Evolutionary conservation across 768 basidiomycete genomes (phyloP), one percentile per base, ranked within the genome.

Genomic region (Boletus subcaerulescens): DNA sequence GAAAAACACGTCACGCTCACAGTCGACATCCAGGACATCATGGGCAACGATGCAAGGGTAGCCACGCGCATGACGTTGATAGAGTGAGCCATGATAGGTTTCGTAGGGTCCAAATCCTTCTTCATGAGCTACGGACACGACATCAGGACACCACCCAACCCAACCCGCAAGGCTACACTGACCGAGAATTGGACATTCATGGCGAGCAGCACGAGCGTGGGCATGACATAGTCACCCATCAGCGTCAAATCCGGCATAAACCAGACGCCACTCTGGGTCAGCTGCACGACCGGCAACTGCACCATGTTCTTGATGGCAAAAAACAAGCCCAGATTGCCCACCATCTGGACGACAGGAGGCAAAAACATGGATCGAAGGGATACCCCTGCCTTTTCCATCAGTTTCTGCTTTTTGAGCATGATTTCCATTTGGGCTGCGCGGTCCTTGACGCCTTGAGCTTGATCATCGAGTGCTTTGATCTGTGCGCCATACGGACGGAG

Each of bases 251-350:
- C 89, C 0, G 85, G 84, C 38, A 95, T 68, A 73, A 85, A 84
- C 43, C 71, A 76, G 31, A 93, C 68, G 0, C 95, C 93, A 54
- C 91, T 93, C 57, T 84, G 74, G 59, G 80, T 78, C 63, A 98
- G 68, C 73, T 93, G 92, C 50, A 78, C 77, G 18, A 97, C 70
- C 0, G 91, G 91, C 43, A 86, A 68, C 46, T 77, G 74, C 61
- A 86, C 85, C 76, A 98, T 79, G 45, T 74, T 75, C 71, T 83
- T 84, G 52, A 96, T 68, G 17, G 82, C 91, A 60, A 93, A 86
- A 79, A 98, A 98, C 74, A 91, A 73, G 14, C 86, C 85, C 32
- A 97, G 72, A 44, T 88, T 86, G 41, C 93, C 76, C 1, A 91
- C 84, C 20, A 93, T 66, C 70, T 96, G 93, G 1, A 87, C 61